phyloP scores from a whole-genome alignment of 345 rosid species.

The Eucalyptus grandis region DNA sequence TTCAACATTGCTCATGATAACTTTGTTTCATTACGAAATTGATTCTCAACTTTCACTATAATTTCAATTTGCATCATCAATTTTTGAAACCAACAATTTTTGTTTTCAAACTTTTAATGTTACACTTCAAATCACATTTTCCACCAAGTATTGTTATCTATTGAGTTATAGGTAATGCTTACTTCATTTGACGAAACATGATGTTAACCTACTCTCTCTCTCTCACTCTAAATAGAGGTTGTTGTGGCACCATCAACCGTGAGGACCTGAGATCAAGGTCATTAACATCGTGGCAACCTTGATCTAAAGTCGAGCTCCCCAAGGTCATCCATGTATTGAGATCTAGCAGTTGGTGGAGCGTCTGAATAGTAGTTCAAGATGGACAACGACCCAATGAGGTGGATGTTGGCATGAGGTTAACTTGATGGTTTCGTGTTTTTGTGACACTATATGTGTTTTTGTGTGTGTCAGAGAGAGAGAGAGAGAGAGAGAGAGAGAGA shows the following conservation, averaged over 20 bases:
- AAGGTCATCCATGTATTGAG: background rate
- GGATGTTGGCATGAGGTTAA: background rate
- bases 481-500: background rate
- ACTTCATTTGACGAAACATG: background rate
- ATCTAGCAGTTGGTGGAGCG: background rate
- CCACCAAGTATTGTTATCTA: background rate
- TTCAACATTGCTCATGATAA: background rate
- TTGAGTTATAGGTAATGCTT: background rate
- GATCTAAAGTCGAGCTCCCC: background rate
- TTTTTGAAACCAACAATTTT: background rate
- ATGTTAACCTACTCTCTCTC: background rate
- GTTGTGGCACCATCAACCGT: background rate
- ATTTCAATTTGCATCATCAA: rapidly evolving
- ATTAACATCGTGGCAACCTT: background rate
- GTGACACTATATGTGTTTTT: background rate
- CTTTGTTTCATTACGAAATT: rapidly evolving
- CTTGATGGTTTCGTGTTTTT: background rate
- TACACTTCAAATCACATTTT: background rate
- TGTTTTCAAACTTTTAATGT: background rate
- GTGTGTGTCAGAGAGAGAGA: too few species aligned
- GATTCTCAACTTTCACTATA: background rate
- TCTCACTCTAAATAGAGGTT: background rate
- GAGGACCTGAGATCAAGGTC: background rate
- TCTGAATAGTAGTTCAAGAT: background rate
- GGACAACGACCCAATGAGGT: background rate